Conservation (phyloP, 2,329 filamentous ascomycete genomes). For the Sclerotinia nivalis region DNA sequence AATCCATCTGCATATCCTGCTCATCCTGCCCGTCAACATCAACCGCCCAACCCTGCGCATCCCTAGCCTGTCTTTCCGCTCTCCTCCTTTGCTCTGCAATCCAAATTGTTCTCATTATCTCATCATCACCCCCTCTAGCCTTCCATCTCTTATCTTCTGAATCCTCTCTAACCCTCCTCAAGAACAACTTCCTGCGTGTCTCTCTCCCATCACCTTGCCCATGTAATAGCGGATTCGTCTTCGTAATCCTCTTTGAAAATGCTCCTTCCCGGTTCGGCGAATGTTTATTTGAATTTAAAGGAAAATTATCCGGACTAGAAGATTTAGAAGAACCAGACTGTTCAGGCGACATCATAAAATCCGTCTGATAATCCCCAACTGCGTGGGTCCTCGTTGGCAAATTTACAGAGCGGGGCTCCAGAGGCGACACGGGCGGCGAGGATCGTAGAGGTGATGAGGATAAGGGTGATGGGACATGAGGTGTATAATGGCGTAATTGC, state of each 20-base stretch:
- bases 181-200: slow-evolving; percentile 64
- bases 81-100: slow-evolving; percentile 43
- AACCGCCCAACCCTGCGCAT: slow-evolving; percentile 33
- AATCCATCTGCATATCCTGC: slow-evolving; percentile 22
- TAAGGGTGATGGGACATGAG: slow-evolving; percentile 24
- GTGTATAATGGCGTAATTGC: slow-evolving; percentile 20
- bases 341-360: slow-evolving; percentile 16
- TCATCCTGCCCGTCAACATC: slow-evolving; percentile 28
- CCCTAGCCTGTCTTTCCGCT: slow-evolving; percentile 39
- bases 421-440: slow-evolving; percentile 22
- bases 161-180: slow-evolving; percentile 64
- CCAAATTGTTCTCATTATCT: slow-evolving; percentile 47
- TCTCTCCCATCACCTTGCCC: slow-evolving; percentile 61
- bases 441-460: slow-evolving; percentile 21
- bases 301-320: neutral
- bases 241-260: slow-evolving; percentile 50
- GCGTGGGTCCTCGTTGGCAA: neutral
- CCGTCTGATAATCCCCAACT: neutral
- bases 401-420: slow-evolving; percentile 15
- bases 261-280: slow-evolving; percentile 27
- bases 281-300: slow-evolving; percentile 12
- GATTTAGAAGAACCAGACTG: neutral
- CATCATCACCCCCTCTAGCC: slow-evolving; percentile 63
- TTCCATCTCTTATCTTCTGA: slow-evolving; percentile 61
- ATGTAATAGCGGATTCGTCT: slow-evolving; percentile 63